Evolutionary conservation across 2,329 filamentous ascomycete genomes (phyloP), one percentile per base, ranked within the genome.

Genomic region (Pseudopyrenochaeta lycopersici): DNA sequence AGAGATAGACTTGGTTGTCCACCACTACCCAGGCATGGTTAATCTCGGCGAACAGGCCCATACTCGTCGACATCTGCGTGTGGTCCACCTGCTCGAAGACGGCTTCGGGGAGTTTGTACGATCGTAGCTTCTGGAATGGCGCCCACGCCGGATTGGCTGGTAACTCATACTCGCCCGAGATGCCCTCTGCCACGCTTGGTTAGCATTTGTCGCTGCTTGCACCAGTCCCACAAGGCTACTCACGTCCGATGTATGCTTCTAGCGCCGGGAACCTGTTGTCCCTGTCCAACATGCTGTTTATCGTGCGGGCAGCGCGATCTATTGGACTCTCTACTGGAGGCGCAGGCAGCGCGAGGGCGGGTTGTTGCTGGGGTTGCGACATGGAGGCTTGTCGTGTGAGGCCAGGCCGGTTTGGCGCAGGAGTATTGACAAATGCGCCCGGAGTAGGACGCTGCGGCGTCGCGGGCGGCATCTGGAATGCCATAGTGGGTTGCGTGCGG

Each of bases 11-110:
- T 58, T 91, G 91, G 78, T 96, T 97, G 79, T 99, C 95, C 72
- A 99, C 95, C 20, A 91, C 87, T 49, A 97, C 90, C 90, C 93
- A 99, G 27, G 94, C 95, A 76, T 98, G 92, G 69, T 94, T 93
- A 69, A 99, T 84, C 76, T 96, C 91, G 15, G 95, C 91, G 76
- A 99, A 98, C 30, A 99, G 81, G 9, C 96, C 96, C 90, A 99
- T 96, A 69, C 87, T 86, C n/a, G 93, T 97, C 54, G 90, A 89
- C 20, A 97, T 87, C 71, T 96, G 88, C 52, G 91, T 90, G 46
- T 86, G 83, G 66, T 99, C 96, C 75, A 96, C 94, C 72, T 97
- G 92, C 66, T 96, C 90, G 70, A 98, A 94, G 46, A 99, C 90
- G 68, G 88, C 86, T 64, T 97, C 92, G 43, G 95, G 95, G 47